These are phyloP conservation scores for Cercophora scortea DNA, from an alignment of 495 filamentous ascomycete genomes.

Conservation along the genomic window DNA sequence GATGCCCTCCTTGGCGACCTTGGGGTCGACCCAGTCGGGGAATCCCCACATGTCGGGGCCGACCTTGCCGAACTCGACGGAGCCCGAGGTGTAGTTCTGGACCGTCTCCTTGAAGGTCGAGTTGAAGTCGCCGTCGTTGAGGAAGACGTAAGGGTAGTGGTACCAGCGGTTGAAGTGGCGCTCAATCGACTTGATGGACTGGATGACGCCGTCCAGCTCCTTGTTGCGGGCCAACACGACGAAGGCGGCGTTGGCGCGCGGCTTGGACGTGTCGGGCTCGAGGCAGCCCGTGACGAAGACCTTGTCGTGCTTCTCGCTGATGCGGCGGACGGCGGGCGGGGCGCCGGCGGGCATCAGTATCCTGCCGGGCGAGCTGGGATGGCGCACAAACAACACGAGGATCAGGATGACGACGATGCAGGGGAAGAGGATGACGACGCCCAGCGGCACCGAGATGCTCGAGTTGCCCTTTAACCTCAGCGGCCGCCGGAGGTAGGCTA, in stretches of 20 bases:
- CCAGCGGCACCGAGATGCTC: slow-evolving; percentile 86
- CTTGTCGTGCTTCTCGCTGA: slow-evolving; percentile 94
- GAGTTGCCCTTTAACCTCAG: slow-evolving; percentile 92
- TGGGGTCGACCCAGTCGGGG: slow-evolving; percentile 90
- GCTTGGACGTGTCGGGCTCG: slow-evolving; percentile 54
- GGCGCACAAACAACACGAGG: slow-evolving; percentile 79
- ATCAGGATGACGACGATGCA: slow-evolving; percentile 87
- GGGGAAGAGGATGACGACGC: slow-evolving; percentile 88
- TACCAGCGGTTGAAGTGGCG: slow-evolving; percentile 99
- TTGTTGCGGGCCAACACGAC: slow-evolving; percentile 95
- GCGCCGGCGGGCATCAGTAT: slow-evolving; percentile 85
- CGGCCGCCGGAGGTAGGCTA: slow-evolving; percentile 82
- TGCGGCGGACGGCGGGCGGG: slow-evolving; percentile 90
- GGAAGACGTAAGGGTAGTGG: slow-evolving; percentile 96
- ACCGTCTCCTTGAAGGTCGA: slow-evolving; percentile 83
- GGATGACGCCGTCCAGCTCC: slow-evolving; percentile 90
- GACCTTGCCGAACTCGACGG: slow-evolving; percentile 93
- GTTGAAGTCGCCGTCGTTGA: slow-evolving; percentile 97
- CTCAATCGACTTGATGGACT: slow-evolving; percentile 96
- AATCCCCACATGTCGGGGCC: slow-evolving; percentile 89
- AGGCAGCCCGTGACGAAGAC: slow-evolving; percentile 89
- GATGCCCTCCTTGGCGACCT: slow-evolving; percentile 92
- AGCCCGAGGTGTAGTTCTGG: slow-evolving; percentile 75
- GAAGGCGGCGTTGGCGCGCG: slow-evolving; percentile 84
- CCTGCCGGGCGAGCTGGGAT: slow-evolving; percentile 73